Evolutionary conservation across 1,284 basidiomycete genomes (phyloP).

Genomic region (Sphaerobolus stellatus): DNA sequence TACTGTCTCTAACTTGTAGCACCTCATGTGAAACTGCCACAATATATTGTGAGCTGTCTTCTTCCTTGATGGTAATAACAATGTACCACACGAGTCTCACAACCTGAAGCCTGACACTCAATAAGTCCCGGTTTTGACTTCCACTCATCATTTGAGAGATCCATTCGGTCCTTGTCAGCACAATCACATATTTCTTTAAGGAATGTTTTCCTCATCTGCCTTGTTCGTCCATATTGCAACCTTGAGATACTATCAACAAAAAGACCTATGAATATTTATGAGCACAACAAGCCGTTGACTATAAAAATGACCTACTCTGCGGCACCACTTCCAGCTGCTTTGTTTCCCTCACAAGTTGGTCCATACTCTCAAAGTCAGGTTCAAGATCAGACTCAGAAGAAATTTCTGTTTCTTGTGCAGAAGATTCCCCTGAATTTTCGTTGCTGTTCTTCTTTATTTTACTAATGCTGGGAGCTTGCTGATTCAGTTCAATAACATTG

Average conservation of each 20-base stretch:
- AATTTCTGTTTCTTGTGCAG: neutral
- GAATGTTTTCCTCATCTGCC: neutral
- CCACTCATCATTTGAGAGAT: neutral
- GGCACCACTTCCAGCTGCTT: neutral
- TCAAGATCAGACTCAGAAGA: neutral
- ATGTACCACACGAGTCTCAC: neutral
- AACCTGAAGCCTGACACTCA: neutral
- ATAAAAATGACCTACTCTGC: neutral
- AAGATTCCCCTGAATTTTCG: neutral
- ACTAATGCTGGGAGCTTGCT: neutral
- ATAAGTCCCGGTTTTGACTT: neutral
- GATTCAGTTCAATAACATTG: neutral
- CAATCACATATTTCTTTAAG: neutral
- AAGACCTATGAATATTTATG: neutral
- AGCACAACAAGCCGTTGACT: neutral
- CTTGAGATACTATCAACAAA: neutral
- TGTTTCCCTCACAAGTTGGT: neutral
- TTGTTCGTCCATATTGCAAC: neutral
- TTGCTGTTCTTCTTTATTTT: neutral
- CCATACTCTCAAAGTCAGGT: neutral
- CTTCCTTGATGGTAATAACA: neutral
- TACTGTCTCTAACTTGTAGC: no score
- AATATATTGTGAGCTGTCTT: no score
- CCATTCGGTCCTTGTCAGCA: neutral
- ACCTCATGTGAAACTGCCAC: no score